Evolutionary conservation across 176 grass and related monocot genomes (phyloP).

Genomic region (Saccharum officinarum): DNA sequence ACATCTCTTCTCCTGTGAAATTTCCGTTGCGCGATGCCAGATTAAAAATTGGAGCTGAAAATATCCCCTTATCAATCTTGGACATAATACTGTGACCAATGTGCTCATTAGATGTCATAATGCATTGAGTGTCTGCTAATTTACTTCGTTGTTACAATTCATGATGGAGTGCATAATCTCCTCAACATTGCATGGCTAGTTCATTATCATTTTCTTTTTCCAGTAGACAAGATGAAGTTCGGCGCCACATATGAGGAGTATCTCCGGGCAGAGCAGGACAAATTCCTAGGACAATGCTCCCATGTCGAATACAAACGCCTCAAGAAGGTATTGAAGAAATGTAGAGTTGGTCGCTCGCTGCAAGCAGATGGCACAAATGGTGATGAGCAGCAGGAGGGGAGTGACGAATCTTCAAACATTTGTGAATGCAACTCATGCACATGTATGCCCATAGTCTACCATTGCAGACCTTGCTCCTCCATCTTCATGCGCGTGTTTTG

Average conservation of each 20-base stretch:
- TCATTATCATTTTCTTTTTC: conserved; percentile 25
- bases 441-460: conserved; percentile 43
- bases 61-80: not conserved
- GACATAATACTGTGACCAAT: not conserved
- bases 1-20: not conserved
- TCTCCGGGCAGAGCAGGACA: conserved; percentile 61
- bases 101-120: not conserved
- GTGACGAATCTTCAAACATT: conserved; percentile 25
- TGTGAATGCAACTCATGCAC: conserved; percentile 66
- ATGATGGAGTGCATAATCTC: not conserved
- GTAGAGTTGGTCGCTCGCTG: conserved; percentile 44
- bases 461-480: not conserved
- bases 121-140: not conserved
- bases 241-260: conserved; percentile 63
- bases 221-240: conserved; percentile 57
- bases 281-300: conserved; percentile 63
- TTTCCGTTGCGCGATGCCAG: not conserved
- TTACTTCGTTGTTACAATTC: not conserved
- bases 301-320: conserved; percentile 73
- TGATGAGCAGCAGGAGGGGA: conserved; percentile 30
- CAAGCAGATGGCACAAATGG: conserved; percentile 31
- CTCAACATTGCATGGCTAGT: not conserved
- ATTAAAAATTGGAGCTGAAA: not conserved
- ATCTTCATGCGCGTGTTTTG: not conserved
- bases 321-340: conserved; percentile 76